Conservation (phyloP, 768 basidiomycete genomes). For the Lactarius tabidus region DNA sequence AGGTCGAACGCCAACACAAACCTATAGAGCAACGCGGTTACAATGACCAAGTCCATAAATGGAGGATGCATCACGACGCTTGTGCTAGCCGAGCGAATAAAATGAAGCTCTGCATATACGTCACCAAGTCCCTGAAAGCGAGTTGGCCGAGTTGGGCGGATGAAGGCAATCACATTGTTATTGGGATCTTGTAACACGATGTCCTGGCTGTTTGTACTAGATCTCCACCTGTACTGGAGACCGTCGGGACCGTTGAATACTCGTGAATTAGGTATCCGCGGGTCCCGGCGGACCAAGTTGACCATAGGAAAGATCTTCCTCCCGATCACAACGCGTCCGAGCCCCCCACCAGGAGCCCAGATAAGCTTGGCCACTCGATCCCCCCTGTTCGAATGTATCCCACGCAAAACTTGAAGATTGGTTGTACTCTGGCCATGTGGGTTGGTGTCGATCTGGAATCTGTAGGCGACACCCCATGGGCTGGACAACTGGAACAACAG, state of each 20-base stretch:
- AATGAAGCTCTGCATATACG: conserved; percentile 82
- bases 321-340: conserved; percentile 81
- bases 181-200: conserved; percentile 74
- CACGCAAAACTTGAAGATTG: conserved; percentile 71
- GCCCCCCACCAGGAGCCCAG: conserved; percentile 78
- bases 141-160: conserved; percentile 69
- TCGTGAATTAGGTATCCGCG: conserved; percentile 46
- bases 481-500: no score
- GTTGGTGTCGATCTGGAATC: conserved; percentile 69
- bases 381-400: conserved; percentile 77
- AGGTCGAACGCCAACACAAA: conserved; percentile 56
- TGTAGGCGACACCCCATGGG: conserved; percentile 68
- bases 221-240: conserved; percentile 74
- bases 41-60: conserved; percentile 83
- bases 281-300: conserved; percentile 72
- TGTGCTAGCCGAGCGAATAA: conserved; percentile 70
- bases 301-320: conserved; percentile 81
- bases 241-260: conserved; percentile 83
- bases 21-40: conserved; percentile 82
- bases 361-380: conserved; percentile 85
- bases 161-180: conserved; percentile 70
- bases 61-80: conserved; percentile 86
- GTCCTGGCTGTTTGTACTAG: conserved; percentile 45
- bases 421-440: conserved; percentile 66
- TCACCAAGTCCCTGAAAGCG: conserved; percentile 77